phyloP scores from a whole-genome alignment of 345 rosid species.

The Carallia pectinifolia region DNA sequence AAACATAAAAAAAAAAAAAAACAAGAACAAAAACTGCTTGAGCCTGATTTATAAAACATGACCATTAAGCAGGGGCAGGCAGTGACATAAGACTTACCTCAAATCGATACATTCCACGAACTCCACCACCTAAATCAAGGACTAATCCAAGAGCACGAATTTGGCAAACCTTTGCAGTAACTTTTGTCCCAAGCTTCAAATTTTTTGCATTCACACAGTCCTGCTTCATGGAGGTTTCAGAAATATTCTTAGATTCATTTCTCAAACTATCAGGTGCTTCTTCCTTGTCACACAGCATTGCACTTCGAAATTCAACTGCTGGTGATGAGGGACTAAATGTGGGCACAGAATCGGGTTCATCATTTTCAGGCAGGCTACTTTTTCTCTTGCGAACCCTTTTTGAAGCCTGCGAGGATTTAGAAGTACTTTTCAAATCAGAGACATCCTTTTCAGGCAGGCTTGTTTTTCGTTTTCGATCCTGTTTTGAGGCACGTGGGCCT shows the following conservation, averaged over 20 bases:
- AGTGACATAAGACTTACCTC: conserved; percentile 43
- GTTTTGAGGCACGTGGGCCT: conserved; percentile 21
- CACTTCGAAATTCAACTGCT: background rate
- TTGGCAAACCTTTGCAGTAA: conserved; percentile 60
- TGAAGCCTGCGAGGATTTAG: conserved; percentile 1
- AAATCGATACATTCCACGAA: conserved; percentile 86
- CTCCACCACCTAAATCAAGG: conserved; percentile 87
- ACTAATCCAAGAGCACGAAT: conserved; percentile 73
- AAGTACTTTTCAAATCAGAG: background rate
- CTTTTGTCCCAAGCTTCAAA: conserved; percentile 67
- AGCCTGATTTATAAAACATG: no score
- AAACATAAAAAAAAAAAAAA: no score
- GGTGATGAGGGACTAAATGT: background rate
- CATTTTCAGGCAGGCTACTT: background rate
- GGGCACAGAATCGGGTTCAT: background rate
- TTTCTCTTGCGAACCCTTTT: background rate
- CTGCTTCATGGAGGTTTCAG: background rate
- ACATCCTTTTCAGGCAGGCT: conserved; percentile 12
- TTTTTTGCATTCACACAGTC: conserved; percentile 34
- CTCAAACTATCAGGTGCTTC: background rate
- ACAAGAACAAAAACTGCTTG: no score
- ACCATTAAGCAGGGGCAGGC: background rate
- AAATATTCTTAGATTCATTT: background rate
- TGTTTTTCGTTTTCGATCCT: conserved; percentile 20
- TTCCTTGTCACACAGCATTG: background rate